Evolutionary conservation across 768 basidiomycete species (phyloP).

Genomic region (Amanita pallidorosea): DNA sequence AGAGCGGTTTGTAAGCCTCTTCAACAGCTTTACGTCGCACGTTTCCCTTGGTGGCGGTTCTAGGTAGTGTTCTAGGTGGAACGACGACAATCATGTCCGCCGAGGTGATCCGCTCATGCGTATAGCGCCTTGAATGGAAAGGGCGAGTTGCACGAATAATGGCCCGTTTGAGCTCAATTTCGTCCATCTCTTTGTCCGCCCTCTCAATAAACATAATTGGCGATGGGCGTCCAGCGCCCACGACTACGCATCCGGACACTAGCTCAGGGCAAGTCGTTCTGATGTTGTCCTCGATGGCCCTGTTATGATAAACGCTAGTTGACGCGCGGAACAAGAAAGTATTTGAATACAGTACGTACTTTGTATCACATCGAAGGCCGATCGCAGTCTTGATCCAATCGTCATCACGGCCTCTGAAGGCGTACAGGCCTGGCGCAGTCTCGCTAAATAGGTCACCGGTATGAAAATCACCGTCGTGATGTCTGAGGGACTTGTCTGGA

Average conservation of each 20-base stretch:
- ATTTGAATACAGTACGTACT: conserved; percentile 23
- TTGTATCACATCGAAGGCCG: conserved; percentile 70
- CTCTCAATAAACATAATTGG: conserved; percentile 72
- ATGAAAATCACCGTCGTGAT: conserved; percentile 62
- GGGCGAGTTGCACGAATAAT: conserved; percentile 63
- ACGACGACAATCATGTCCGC: conserved; percentile 60
- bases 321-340: neutral
- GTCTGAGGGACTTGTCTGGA: conserved; percentile 46
- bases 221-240: conserved; percentile 66
- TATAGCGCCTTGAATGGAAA: conserved; percentile 66
- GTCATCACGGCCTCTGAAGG: conserved; percentile 65
- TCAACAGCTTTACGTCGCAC: conserved; percentile 71
- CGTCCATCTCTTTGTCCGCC: conserved; percentile 32
- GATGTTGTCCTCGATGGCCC: conserved; percentile 71
- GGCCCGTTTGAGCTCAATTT: conserved; percentile 52
- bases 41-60: conserved; percentile 77
- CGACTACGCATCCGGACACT: conserved; percentile 66
- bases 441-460: conserved; percentile 78
- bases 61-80: conserved; percentile 51
- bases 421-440: conserved; percentile 42
- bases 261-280: conserved; percentile 53
- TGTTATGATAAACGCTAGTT: conserved; percentile 10
- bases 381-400: conserved; percentile 83
- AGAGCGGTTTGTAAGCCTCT: conserved; percentile 42
- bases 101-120: conserved; percentile 67